Evolutionary conservation across 495 filamentous ascomycete genomes (phyloP).

Genomic region (Podospora comata): DNA sequence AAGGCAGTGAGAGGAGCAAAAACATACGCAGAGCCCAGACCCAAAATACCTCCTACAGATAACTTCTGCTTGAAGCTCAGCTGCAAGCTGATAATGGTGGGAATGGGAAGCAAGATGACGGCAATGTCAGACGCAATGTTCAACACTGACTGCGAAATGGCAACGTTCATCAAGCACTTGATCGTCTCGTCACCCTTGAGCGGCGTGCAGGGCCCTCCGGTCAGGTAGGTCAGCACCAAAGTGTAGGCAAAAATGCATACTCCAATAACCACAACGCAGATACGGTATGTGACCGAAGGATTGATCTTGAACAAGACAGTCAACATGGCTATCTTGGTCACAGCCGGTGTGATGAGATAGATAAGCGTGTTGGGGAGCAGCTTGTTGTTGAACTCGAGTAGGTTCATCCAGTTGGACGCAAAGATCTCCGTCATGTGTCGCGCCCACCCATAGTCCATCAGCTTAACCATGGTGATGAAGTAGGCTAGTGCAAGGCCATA

Average conservation of each 20-base stretch:
- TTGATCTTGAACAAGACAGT: slow-evolving; percentile 22
- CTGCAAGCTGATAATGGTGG: slow-evolving; percentile 35
- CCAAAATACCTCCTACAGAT: slow-evolving; percentile 19
- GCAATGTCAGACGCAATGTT: slow-evolving; percentile 42
- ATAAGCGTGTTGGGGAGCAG: slow-evolving; percentile 23
- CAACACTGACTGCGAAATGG: slow-evolving; percentile 36
- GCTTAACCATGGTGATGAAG: slow-evolving; percentile 13
- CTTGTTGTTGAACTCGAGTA: slow-evolving; percentile 16
- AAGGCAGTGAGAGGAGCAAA: neutral
- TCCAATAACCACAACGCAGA: slow-evolving; percentile 16
- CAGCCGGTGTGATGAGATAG: slow-evolving; percentile 24
- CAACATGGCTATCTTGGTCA: slow-evolving; percentile 27
- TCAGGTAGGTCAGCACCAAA: slow-evolving; percentile 19
- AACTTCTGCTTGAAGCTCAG: slow-evolving; percentile 21
- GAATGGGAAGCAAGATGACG: slow-evolving; percentile 41
- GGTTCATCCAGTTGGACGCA: slow-evolving; percentile 3
- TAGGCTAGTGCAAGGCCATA: slow-evolving; percentile 14
- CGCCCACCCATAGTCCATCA: slow-evolving; percentile 20
- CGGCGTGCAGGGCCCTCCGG: slow-evolving; percentile 23
- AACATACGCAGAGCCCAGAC: slow-evolving; percentile 25
- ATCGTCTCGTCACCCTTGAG: slow-evolving; percentile 9
- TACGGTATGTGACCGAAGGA: slow-evolving; percentile 15
- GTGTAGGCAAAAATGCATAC: slow-evolving; percentile 23
- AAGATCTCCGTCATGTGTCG: slow-evolving; percentile 14
- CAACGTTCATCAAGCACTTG: slow-evolving; percentile 25